Evolutionary conservation across 2,329 filamentous ascomycete species (phyloP).

Genomic region (Grosmannia huntii): DNA sequence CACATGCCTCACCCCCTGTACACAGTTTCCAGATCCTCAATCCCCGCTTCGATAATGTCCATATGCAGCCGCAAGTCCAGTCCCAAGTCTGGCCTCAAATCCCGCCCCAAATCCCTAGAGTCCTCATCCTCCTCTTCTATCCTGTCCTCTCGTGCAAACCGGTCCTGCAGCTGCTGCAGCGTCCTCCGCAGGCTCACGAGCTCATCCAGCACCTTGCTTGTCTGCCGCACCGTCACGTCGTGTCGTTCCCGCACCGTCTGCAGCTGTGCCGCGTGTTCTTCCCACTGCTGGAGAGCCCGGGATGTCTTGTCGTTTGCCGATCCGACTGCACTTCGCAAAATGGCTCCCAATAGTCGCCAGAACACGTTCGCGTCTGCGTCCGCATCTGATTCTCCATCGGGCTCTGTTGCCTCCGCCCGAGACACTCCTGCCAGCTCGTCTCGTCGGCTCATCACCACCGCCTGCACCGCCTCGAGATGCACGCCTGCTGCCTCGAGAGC

Average conservation of each 20-base stretch:
- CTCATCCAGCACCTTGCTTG: conserved; percentile 4
- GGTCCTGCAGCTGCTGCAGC: neutral
- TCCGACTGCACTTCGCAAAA: neutral
- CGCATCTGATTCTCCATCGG: neutral
- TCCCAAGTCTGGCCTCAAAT: neutral
- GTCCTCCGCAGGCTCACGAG: conserved; percentile 2
- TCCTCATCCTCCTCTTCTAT: too few relatives aligned
- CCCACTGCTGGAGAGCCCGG: conserved; percentile 2
- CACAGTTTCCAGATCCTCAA: conserved; percentile 2
- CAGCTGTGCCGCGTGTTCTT: conserved; percentile 3
- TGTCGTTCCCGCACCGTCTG: conserved; percentile 1
- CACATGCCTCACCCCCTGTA: neutral
- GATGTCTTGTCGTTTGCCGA: neutral
- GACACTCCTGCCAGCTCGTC: conserved; percentile 31
- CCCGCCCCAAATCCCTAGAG: too few relatives aligned
- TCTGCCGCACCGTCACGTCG: neutral
- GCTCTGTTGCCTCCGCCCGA: neutral
- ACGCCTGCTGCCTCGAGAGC: conserved; percentile 57
- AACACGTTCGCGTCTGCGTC: neutral
- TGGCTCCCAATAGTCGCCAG: neutral
- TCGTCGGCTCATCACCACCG: conserved; percentile 48
- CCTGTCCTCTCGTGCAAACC: neutral
- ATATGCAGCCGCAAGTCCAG: conserved; percentile 6
- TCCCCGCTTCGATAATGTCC: conserved; percentile 7
- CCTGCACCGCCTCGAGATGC: conserved; percentile 56